Conservation (phyloP, 2,329 filamentous ascomycete genomes). For the Xylariaceae sp. region DNA sequence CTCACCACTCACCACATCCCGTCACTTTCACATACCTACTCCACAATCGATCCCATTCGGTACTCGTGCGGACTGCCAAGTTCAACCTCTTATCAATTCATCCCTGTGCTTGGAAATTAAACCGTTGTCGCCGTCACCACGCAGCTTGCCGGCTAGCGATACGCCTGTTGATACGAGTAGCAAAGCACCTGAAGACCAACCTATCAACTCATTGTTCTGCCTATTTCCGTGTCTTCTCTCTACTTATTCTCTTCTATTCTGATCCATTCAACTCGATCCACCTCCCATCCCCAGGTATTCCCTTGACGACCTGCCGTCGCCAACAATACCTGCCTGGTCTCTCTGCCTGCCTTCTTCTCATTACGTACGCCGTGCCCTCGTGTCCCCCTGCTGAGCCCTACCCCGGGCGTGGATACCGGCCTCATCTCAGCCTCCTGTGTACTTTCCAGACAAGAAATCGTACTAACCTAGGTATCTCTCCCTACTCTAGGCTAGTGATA, state of each 20-base stretch:
- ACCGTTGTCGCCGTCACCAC: background rate
- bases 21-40: background rate
- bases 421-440: slow-evolving; percentile 18
- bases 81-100: background rate
- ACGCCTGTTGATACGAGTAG: background rate
- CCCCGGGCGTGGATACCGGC: slow-evolving; percentile 14
- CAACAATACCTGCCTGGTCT: background rate
- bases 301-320: background rate
- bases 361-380: background rate
- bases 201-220: slow-evolving; percentile 4
- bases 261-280: too few relatives aligned
- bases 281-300: background rate
- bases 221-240: background rate
- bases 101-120: background rate
- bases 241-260: background rate
- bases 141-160: slow-evolving; percentile 6
- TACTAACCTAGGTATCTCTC: slow-evolving; percentile 1
- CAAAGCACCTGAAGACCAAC: background rate
- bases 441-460: background rate
- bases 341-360: slow-evolving; percentile 1
- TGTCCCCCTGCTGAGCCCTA: slow-evolving; percentile 11
- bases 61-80: background rate
- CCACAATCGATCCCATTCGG: background rate
- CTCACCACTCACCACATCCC: too few relatives aligned
- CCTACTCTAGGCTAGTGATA: slow-evolving; percentile 9